These are phyloP conservation scores for Iris macrosiphon DNA, from an alignment of 106 monocot species.

Conservation along the genomic window DNA sequence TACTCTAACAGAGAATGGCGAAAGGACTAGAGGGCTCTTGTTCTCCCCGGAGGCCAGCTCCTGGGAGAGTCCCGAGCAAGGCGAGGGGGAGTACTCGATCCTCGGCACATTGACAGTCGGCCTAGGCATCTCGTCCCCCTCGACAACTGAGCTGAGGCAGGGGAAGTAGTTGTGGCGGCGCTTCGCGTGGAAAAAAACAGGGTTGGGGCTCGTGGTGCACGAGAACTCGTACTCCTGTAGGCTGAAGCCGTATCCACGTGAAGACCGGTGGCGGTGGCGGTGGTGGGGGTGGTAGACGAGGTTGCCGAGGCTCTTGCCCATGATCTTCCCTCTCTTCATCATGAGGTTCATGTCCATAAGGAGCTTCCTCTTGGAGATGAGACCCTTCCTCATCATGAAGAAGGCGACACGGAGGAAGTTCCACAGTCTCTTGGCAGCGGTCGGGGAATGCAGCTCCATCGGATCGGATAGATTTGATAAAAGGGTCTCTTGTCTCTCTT, in stretches of 20 bases:
- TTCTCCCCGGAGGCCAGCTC: background rate
- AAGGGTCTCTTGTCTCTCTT: background rate
- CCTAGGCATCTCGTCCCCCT: constrained; percentile 7
- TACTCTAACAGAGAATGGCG: constrained; percentile 17
- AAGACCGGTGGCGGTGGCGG: background rate
- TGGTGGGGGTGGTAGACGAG: constrained; percentile 20
- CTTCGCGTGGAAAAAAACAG: constrained; percentile 14
- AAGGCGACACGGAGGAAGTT: constrained; percentile 30
- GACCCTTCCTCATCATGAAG: constrained; percentile 41
- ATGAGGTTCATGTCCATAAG: constrained; percentile 40
- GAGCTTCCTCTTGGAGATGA: constrained; percentile 44
- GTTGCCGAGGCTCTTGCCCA: constrained; percentile 20
- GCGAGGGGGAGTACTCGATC: constrained; percentile 16
- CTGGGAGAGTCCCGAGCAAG: background rate
- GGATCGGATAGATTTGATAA: background rate
- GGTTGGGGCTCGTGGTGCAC: constrained; percentile 43
- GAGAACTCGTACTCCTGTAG: constrained; percentile 50
- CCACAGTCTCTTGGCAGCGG: constrained; percentile 27
- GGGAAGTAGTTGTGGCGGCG: constrained; percentile 22
- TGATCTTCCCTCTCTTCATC: constrained; percentile 39
- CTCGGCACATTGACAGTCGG: background rate
- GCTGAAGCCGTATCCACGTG: constrained; percentile 6
- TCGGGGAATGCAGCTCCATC: constrained; percentile 26
- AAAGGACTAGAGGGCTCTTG: background rate
- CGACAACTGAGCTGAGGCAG: constrained; percentile 17